Evolutionary conservation across 139 green algal species (phyloP), one percentile per base, ranked within the genome.

Genomic region (Coelastrella sp.): DNA sequence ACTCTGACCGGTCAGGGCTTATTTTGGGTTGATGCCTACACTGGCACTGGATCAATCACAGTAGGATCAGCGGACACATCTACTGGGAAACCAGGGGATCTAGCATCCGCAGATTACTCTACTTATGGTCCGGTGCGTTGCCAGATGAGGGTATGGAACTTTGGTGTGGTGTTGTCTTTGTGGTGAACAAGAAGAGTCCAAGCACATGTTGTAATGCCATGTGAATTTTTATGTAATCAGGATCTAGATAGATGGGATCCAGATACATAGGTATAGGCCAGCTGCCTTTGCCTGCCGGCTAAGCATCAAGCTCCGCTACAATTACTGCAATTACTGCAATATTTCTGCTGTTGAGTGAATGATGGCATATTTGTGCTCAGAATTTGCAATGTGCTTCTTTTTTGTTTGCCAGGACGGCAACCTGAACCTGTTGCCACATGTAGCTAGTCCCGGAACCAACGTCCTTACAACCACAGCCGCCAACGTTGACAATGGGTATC

Each of bases 111-210:
- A 11, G 73, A 66, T 23, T 81, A 67, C 50, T 81, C 73, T 9
- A 81, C 73, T n/a, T 81, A 81, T 68, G 73, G 73, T 2, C 73
- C 73, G 50, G 73, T 81, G 25, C 30, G 73, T 34, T 35, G n/a
- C n/a, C n/a, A n/a, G n/a, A n/a, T n/a, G n/a, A n/a, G n/a, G n/a
- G n/a, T n/a, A n/a, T n/a, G n/a, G n/a, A n/a, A n/a, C n/a, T n/a
- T n/a, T n/a, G n/a, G n/a, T n/a, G n/a, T n/a, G n/a, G n/a, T n/a
- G n/a, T n/a, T n/a, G n/a, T n/a, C n/a, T n/a, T n/a, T n/a, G n/a
- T n/a, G n/a, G n/a, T n/a, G n/a, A n/a, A n/a, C n/a, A 2, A 5
- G 27, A 25, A 72, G 23, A 21, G 13, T 41, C 25, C 62, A 32
- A 69, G 63, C 30, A 48, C 59, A 67, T 37, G 23, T 21, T 11